A percentile compares a stretch with the other conserved stretches of the same genome.
phyloP scores from a whole-genome alignment of 2,329 filamentous ascomycete genomes.

The Penicillium italicum region DNA sequence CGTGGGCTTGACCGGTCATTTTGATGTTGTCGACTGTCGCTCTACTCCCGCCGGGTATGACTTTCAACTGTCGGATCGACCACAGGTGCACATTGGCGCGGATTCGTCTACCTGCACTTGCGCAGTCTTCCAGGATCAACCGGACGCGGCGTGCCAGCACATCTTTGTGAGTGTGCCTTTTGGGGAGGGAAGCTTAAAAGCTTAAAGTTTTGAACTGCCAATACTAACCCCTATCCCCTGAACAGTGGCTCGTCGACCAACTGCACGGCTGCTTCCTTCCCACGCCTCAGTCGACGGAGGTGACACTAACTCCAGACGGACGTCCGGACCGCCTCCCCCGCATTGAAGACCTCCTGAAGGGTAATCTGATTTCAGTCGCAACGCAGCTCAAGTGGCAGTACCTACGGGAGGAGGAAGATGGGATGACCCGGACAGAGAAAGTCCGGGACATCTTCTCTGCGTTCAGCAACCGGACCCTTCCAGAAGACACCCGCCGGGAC shows the following conservation, averaged over 20 bases:
- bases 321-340: constrained; percentile 28
- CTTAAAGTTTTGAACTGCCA: not conserved
- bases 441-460: constrained; percentile 47
- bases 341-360: constrained; percentile 33
- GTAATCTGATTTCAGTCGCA: constrained; percentile 33
- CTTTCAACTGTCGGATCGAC: constrained; percentile 38
- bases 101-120: constrained; percentile 37
- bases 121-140: constrained; percentile 29
- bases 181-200: not conserved
- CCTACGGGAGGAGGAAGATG: constrained; percentile 25
- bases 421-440: constrained; percentile 39
- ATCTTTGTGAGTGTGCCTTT: constrained; percentile 37
- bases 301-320: constrained; percentile 34
- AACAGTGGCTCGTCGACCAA: constrained; percentile 43
- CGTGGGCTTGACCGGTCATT: constrained; percentile 33
- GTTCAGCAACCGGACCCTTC: constrained; percentile 38
- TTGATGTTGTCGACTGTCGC: constrained; percentile 36
- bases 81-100: constrained; percentile 32
- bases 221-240: constrained; percentile 5
- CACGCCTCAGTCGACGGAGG: constrained; percentile 24
- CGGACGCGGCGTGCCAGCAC: constrained; percentile 39
- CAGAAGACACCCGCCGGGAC: constrained; percentile 42
- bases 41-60: constrained; percentile 31
- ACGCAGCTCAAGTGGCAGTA: constrained; percentile 36
- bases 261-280: constrained; percentile 37